A percentile compares a stretch with the other conserved stretches of the same genome.
Conservation (phyloP, 1,284 basidiomycete genomes). For the Marasmius fiardii region DNA sequence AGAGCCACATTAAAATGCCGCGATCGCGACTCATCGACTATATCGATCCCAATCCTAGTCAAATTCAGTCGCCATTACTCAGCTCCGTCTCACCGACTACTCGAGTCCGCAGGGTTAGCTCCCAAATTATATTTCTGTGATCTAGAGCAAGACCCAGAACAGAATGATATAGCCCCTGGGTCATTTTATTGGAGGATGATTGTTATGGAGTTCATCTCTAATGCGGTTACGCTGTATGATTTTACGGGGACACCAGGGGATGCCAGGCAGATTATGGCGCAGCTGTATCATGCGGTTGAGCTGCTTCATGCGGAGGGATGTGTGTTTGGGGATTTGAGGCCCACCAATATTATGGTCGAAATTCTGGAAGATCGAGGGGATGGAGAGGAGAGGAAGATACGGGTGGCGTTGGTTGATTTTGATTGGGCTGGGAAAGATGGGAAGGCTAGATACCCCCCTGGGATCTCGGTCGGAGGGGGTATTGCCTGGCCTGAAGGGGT, state of each 20-base stretch:
- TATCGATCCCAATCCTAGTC: background rate
- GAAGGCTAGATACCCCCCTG: background rate
- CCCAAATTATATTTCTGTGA: background rate
- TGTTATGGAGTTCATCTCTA: background rate
- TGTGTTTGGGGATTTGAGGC: slow-evolving; percentile 1
- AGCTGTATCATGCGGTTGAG: background rate
- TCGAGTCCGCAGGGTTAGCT: background rate
- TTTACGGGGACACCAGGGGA: background rate
- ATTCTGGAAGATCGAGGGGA: background rate
- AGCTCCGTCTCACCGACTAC: background rate
- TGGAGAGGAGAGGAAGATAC: background rate
- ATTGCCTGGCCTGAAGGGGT: background rate
- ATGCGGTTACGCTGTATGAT: background rate
- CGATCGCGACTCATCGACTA: too few species aligned
- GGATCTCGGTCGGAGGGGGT: background rate
- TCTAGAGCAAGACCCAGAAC: background rate
- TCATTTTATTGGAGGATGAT: background rate
- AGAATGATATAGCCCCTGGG: background rate
- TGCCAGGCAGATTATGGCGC: background rate
- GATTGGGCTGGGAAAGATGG: slow-evolving; percentile 1
- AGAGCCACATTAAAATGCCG: background rate
- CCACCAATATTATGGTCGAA: background rate
- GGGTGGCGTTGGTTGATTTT: background rate
- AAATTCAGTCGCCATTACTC: background rate
- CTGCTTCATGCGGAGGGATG: background rate